These are phyloP conservation scores for Xylariaceae sp. DNA, from an alignment of 2,329 filamentous ascomycete species.

Conservation along the genomic window DNA sequence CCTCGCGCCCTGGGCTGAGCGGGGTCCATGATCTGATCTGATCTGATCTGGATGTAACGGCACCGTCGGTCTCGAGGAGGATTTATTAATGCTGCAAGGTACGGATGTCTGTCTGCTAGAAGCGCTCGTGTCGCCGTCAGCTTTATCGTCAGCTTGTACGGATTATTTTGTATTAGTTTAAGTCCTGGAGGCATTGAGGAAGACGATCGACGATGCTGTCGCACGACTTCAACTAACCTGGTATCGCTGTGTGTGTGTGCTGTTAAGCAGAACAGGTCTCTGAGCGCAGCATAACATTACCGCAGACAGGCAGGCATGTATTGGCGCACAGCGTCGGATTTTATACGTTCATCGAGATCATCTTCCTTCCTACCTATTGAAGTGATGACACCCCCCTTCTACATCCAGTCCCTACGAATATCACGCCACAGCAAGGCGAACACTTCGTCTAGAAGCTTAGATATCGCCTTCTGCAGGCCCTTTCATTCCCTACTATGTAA, in stretches of 20 bases:
- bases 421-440: neutral
- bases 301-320: neutral
- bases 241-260: no score
- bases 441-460: neutral
- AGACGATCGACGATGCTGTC: no score
- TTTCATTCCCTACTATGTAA: neutral
- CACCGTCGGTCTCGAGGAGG: neutral
- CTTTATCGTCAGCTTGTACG: neutral
- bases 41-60: neutral
- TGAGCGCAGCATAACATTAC: neutral
- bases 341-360: neutral
- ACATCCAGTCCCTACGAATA: neutral
- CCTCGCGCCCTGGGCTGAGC: constrained; percentile 8
- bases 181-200: no score
- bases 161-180: no score
- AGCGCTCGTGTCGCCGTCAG: neutral
- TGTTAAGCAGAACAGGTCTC: neutral
- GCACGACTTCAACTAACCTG: no score
- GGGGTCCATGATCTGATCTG: constrained; percentile 11
- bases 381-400: neutral
- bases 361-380: neutral
- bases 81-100: constrained; percentile 14
- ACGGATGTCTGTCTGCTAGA: neutral
- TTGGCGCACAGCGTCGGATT: neutral
- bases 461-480: neutral